Evolutionary conservation across 116 monocot species (phyloP), one percentile per base, ranked within the genome.

Genomic region (Phalaenopsis hybrid): DNA sequence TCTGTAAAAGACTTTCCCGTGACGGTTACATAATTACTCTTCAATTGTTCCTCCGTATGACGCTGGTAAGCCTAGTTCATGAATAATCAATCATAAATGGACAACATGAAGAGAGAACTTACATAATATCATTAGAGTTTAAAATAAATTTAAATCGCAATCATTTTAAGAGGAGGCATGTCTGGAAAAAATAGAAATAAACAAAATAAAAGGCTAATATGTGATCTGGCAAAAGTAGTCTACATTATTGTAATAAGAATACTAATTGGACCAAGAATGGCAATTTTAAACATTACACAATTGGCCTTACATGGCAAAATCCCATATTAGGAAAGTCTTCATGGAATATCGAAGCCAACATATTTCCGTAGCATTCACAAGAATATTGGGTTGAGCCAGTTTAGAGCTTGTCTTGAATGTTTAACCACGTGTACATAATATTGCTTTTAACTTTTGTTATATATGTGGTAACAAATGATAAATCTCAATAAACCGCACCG

Each of bases 1-100:
- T 97, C 88, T 49, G 87, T 86, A 86, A 86, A 82, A 21, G 94
- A 88, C 85, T 88, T 93, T 77, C 85, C 82, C 21, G 82, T 57
- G 34, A 85, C 82, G n/a, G 80, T 77, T 81, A 91, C 92, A 86
- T 84, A 84, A 85, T 80, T 85, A 79, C 72, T 80, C 13, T 37
- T 49, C 37, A 79, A 81, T 74, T 80, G 79, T 87, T 91, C 85
- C 83, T 80, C 81, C 74, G 83, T 28, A 76, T 91, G 87, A 59
- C 91, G 79, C 43, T 80, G 75, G 51, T 86, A 96, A 20, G 84
- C 90, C 96, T 96, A 82, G 67, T 78, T 75, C 20, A 75, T 37
- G 4, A 77, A 65, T 65, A 70, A 85, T 0, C 78, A 81, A 69
- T 13, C 44, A 25, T 70, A 81, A 44, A 57, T 43, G 16, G 12